A percentile compares a stretch with the other conserved stretches of the same genome.
Evolutionary conservation across 164 flowering plant genomes (phyloP).

Genomic region (Liriodendron chinense): DNA sequence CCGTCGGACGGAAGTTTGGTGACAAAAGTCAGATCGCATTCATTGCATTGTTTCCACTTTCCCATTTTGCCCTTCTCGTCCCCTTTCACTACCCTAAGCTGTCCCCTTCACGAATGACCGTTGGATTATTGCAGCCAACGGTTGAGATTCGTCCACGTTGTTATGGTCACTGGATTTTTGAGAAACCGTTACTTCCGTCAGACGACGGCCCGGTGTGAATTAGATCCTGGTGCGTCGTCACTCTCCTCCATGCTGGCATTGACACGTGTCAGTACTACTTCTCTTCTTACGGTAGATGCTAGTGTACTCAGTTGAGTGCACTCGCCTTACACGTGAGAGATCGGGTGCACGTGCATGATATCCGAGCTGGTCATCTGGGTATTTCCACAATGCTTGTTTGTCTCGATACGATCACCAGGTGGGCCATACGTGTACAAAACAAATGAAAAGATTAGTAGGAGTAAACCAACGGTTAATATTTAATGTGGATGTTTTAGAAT

Average conservation of each 20-base stretch:
- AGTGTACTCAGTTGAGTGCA: too few species aligned
- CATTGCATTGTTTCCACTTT: not conserved
- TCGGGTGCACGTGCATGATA: too few species aligned
- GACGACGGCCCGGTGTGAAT: not conserved
- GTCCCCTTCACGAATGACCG: not conserved
- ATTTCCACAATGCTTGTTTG: too few species aligned
- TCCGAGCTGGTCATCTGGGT: too few species aligned
- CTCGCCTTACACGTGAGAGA: too few species aligned
- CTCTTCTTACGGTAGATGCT: too few species aligned
- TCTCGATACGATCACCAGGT: too few species aligned
- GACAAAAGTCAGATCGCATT: conserved; percentile 20
- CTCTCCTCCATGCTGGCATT: not conserved
- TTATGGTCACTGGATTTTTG: not conserved
- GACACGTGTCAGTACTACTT: conserved; percentile 6
- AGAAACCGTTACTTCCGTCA: not conserved
- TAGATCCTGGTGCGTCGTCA: conserved; percentile 1
- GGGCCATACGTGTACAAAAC: too few species aligned
- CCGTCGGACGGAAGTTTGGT: conserved; percentile 25
- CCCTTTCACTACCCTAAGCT: not conserved
- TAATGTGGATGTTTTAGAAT: too few species aligned
- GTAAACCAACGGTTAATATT: too few species aligned
- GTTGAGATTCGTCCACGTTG: not conserved
- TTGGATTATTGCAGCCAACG: not conserved
- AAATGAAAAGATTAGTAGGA: too few species aligned
- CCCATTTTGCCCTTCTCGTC: not conserved